Evolutionary conservation across 805 yeast species (phyloP).

Genomic region (Martiniozyma abietophila): DNA sequence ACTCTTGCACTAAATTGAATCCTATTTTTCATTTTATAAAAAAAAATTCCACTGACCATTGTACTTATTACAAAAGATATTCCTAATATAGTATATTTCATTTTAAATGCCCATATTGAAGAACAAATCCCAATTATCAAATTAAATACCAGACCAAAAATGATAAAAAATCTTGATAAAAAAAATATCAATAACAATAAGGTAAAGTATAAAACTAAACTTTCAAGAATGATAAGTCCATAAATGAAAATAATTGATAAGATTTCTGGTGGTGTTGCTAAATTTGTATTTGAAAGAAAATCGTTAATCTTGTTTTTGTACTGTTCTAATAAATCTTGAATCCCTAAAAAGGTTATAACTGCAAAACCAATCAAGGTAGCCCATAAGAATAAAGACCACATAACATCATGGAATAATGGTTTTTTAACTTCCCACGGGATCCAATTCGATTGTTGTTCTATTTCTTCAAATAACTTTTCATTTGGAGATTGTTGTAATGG

Average conservation of each 20-base stretch:
- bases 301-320: neutral
- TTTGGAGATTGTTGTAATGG: no score
- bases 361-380: conserved; percentile 49
- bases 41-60: conserved; percentile 25
- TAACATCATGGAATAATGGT: conserved; percentile 63
- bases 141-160: conserved; percentile 4
- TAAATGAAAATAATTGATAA: conserved; percentile 27
- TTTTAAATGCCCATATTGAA: neutral
- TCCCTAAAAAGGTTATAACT: conserved; percentile 53
- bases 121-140: neutral
- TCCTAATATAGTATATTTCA: neutral
- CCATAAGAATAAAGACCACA: conserved; percentile 45
- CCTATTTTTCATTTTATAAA: conserved; percentile 17
- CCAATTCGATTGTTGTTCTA: no score
- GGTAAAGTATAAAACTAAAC: neutral
- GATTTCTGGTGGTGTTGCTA: conserved; percentile 44
- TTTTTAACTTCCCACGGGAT: conserved; percentile 30
- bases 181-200: conserved; percentile 1
- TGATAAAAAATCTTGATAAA: conserved; percentile 1
- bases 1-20: conserved; percentile 22
- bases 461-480: neutral
- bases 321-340: neutral
- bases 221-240: conserved; percentile 2
- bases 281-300: no score
- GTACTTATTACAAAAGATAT: no score